Base-by-base conservation (phyloP, 495 filamentous ascomycete species). In the Tuber melanosporum region DNA sequence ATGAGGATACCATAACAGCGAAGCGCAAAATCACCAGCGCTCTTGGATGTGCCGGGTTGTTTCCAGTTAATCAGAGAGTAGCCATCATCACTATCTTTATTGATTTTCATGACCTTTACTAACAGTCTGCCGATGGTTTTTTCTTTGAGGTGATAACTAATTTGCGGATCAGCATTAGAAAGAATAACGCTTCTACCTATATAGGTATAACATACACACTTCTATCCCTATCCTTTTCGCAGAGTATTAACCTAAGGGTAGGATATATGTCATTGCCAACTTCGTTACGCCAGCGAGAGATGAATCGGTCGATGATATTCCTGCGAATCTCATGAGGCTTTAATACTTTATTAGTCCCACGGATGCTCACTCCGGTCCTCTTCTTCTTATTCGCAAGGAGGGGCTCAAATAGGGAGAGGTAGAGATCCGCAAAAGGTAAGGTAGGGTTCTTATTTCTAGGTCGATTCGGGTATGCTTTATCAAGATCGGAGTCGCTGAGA, bases 181-280 rank as follows among this genome's bases (percentile, higher is more conserved):
- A 76, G 36, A 42, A n/a, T 41, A 71, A 66, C 75, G 71, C 49
- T 52, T 26, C 41, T 52, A 22, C 39, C 39, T 5, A 70, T 75
- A 45, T 15, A 39, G 39, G 71, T n/a, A 57, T 12, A 45, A 75
- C 81, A 74, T 79, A 83, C 89, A 97, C 94, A 47, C 92, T 91
- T 47, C 95, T 89, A 76, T 98, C 94, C 46, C 94, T 88, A 82
- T 99, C 95, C 82, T 97, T 97, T 80, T 95, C 79, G 62, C 79
- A 81, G 47, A 83, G 73, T 80, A 98, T 96, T 72, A 99, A 87
- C 47, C 95, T 89, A 84, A 99, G 89, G 32, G 94, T 94, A 3
- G 96, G 96, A 85, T 96, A 97, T 78, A 98, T 92, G 83, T 99
- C 94, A 80, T 92, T 86, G 71, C 95, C 95, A 36, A 97, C 94